Conservation (phyloP, 768 basidiomycete genomes). For the Pulveroboletus frians region DNA sequence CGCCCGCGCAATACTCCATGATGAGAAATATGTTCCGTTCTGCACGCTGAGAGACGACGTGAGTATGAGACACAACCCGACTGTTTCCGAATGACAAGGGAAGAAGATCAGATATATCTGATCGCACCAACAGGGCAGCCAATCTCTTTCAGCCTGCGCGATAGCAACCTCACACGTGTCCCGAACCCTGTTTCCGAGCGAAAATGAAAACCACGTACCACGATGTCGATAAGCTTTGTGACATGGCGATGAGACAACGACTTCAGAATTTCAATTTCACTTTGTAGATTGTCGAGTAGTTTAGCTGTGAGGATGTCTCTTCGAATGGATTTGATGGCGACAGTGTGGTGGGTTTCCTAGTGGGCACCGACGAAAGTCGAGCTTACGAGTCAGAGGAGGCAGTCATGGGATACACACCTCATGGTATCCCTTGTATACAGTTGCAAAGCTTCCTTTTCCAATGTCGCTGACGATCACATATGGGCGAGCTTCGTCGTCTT, state of each 20-base stretch:
- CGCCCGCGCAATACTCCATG: slow-evolving; percentile 96
- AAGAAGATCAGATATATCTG: background rate
- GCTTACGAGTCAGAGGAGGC: background rate
- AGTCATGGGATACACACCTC: slow-evolving; percentile 48
- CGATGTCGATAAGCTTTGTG: slow-evolving; percentile 87
- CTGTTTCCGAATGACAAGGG: background rate
- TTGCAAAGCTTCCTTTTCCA: slow-evolving; percentile 93
- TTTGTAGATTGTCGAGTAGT: slow-evolving; percentile 95
- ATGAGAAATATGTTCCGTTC: slow-evolving; percentile 86
- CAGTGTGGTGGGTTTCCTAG: slow-evolving; percentile 70
- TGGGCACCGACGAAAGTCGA: slow-evolving; percentile 1
- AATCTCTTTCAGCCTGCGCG: background rate
- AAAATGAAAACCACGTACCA: slow-evolving; percentile 46
- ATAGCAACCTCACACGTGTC: background rate
- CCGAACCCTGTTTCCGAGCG: background rate
- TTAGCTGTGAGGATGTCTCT: slow-evolving; percentile 84
- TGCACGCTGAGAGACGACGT: slow-evolving; percentile 45
- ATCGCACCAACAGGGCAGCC: background rate
- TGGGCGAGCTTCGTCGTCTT: slow-evolving; percentile 70
- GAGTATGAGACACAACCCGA: slow-evolving; percentile 6
- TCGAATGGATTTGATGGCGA: slow-evolving; percentile 94
- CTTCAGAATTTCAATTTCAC: slow-evolving; percentile 96
- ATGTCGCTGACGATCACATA: slow-evolving; percentile 74
- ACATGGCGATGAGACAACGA: slow-evolving; percentile 89
- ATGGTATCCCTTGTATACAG: slow-evolving; percentile 91